These are phyloP conservation scores for Massospora cicadina DNA, from an alignment of 371 early-diverging fungal genomes.

Conservation along the genomic window DNA sequence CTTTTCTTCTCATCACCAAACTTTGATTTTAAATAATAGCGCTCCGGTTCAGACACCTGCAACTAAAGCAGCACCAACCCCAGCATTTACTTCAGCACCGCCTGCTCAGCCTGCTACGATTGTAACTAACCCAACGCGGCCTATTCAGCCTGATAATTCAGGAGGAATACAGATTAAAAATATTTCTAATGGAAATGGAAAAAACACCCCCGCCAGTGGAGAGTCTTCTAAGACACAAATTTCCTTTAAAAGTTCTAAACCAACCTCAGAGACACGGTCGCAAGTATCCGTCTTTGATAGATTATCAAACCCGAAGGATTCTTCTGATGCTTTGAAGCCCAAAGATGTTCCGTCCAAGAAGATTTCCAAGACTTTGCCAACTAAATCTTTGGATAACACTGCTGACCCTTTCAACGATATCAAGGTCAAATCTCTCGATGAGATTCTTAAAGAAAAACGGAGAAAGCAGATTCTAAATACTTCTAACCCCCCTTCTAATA, in stretches of 20 bases:
- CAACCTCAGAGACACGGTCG: neutral
- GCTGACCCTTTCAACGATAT: neutral
- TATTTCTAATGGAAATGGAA: neutral
- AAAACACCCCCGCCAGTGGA: neutral
- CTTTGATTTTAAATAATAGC: neutral
- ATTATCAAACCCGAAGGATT: neutral
- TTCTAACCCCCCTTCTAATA: neutral
- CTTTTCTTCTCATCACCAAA: neutral
- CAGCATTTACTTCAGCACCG: neutral
- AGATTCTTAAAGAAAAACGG: slow-evolving; percentile 4
- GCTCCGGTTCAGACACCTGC: neutral
- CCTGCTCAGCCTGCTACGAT: neutral
- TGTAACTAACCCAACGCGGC: neutral
- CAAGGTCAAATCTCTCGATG: slow-evolving; percentile 1
- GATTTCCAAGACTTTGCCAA: neutral
- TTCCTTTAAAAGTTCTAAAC: neutral
- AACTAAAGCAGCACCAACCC: neutral
- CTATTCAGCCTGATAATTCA: neutral
- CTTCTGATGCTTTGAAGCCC: neutral
- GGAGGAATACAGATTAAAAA: neutral
- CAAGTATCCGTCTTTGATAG: neutral
- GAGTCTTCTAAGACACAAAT: neutral
- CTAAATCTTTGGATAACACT: neutral
- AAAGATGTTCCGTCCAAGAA: neutral
- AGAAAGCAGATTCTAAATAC: neutral